These are phyloP conservation scores for Zoysia pacifica DNA, from an alignment of 176 grass and related monocot genomes.

Conservation along the genomic window DNA sequence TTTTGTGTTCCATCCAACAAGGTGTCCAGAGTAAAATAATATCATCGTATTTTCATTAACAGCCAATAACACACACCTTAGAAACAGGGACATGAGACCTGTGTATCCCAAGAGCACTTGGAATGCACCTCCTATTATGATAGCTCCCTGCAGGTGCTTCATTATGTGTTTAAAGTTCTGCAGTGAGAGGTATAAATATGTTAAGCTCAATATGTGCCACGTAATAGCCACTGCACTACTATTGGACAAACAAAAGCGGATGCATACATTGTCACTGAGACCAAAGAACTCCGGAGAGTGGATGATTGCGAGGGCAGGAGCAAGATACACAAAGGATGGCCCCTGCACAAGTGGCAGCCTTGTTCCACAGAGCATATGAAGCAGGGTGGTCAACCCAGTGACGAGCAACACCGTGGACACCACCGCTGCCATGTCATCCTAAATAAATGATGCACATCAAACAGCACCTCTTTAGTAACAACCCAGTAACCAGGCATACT, in stretches of 20 bases:
- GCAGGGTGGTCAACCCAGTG: slow-evolving; percentile 74
- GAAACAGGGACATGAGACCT: slow-evolving; percentile 76
- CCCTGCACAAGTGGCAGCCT: slow-evolving; percentile 91
- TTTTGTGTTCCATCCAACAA: slow-evolving; percentile 1
- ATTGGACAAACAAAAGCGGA: slow-evolving; percentile 1
- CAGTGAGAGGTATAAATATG: slow-evolving; percentile 16
- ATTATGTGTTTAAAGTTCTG: slow-evolving; percentile 99
- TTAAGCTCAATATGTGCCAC: slow-evolving; percentile 26
- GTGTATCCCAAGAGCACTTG: slow-evolving; percentile 91
- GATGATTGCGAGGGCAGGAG: slow-evolving; percentile 82
- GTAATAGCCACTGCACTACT: background rate
- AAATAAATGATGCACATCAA: slow-evolving; percentile 22
- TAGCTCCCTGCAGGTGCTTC: slow-evolving; percentile 97
- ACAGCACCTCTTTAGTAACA: slow-evolving; percentile 14
- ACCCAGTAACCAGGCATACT: background rate
- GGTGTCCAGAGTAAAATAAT: background rate
- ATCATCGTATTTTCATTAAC: slow-evolving; percentile 10
- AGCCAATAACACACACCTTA: slow-evolving; percentile 47
- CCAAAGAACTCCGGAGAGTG: slow-evolving; percentile 85
- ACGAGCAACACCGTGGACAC: slow-evolving; percentile 88
- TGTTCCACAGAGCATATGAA: slow-evolving; percentile 87
- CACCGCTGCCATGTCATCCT: slow-evolving; percentile 89
- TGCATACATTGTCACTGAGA: slow-evolving; percentile 86
- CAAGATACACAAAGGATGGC: slow-evolving; percentile 94
- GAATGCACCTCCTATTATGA: slow-evolving; percentile 82